phyloP scores from a whole-genome alignment of 805 yeast genomes.

The Wickerhamomyces sydowiorum region DNA sequence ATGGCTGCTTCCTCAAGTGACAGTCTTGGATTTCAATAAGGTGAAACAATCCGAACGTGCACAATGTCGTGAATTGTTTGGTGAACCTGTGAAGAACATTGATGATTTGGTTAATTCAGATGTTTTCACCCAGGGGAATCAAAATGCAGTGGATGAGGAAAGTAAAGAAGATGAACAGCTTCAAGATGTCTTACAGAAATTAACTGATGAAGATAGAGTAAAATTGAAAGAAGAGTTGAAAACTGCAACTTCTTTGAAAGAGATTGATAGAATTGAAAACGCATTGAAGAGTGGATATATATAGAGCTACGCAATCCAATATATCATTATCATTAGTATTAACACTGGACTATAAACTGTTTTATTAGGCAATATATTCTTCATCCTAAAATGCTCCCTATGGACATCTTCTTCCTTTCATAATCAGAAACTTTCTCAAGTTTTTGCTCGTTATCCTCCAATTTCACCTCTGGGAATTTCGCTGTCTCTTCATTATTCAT shows the following conservation, averaged over 20 bases:
- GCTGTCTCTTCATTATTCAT: constrained; percentile 20
- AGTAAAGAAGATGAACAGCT: constrained; percentile 29
- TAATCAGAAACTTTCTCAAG: constrained; percentile 2
- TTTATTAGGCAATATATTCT: not conserved
- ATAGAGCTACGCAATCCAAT: constrained; percentile 3
- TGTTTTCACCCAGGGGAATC: constrained; percentile 14
- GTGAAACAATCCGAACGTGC: constrained; percentile 51
- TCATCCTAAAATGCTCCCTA: constrained; percentile 2
- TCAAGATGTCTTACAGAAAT: constrained; percentile 33
- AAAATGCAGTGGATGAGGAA: constrained; percentile 4
- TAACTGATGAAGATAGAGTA: constrained; percentile 49
- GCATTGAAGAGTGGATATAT: constrained; percentile 37
- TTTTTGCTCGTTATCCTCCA: constrained; percentile 5
- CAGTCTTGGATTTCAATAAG: constrained; percentile 61
- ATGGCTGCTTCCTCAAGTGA: constrained; percentile 57
- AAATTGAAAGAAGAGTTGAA: constrained; percentile 48
- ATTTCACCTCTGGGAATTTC: constrained; percentile 12
- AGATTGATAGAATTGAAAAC: constrained; percentile 65
- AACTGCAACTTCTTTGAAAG: constrained; percentile 64
- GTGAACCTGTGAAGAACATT: constrained; percentile 19
- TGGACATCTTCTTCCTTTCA: constrained; percentile 2
- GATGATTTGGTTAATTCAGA: constrained; percentile 26
- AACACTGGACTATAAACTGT: too few species aligned
- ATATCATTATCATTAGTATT: not conserved
- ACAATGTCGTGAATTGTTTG: constrained; percentile 39